phyloP scores from a whole-genome alignment of 352 stramenopile genomes.

The Globisporangium polare region DNA sequence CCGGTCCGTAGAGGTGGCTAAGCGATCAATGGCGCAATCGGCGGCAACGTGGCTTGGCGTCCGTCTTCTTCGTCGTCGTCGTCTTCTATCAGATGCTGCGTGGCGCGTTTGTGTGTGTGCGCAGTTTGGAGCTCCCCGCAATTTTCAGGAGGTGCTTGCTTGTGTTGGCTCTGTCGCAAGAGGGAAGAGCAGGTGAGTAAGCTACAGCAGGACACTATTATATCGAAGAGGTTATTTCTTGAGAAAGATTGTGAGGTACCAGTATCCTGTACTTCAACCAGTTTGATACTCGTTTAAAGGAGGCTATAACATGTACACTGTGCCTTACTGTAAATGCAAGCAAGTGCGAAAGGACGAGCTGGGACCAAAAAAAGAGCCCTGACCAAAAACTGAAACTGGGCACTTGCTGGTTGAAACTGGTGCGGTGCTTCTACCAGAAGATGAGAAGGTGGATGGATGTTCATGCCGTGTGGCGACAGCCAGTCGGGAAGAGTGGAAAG shows the following conservation, averaged over 20 bases:
- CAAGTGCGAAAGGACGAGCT: background rate
- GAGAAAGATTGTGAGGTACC: too few species aligned
- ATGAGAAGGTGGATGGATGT: background rate
- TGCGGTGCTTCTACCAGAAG: background rate
- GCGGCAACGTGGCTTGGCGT: background rate
- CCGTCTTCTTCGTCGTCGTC: constrained; percentile 12
- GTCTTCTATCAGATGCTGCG: constrained; percentile 1
- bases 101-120: background rate
- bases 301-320: too few species aligned
- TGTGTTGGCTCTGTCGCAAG: background rate
- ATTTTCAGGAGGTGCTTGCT: background rate
- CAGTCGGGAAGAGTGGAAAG: background rate
- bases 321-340: background rate
- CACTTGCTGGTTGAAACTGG: background rate
- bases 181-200: too few species aligned
- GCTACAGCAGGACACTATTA: too few species aligned
- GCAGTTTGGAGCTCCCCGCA: constrained; percentile 1
- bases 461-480: constrained; percentile 5
- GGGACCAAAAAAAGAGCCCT: background rate
- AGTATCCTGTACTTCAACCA: too few species aligned
- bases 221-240: too few species aligned
- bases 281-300: too few species aligned
- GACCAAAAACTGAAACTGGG: background rate
- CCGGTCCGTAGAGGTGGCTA: background rate
- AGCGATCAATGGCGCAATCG: constrained; percentile 6